Evolutionary conservation across 176 grass and related monocot genomes (phyloP).

Genomic region (Dendrocalamus sinicus): DNA sequence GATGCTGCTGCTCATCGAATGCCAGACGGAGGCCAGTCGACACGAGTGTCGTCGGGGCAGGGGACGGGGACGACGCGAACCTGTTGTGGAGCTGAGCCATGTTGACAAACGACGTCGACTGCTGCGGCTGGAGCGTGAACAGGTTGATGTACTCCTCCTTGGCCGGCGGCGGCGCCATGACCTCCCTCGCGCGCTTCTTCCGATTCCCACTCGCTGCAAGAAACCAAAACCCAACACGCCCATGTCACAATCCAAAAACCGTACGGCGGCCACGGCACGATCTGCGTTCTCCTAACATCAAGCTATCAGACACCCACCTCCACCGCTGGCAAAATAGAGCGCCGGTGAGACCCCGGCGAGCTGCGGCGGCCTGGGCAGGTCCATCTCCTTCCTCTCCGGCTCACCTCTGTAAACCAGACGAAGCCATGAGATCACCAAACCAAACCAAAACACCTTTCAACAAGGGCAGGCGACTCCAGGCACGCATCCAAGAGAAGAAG

Average conservation of each 20-base stretch:
- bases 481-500: neutral
- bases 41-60: conserved; percentile 47
- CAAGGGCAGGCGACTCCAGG: neutral
- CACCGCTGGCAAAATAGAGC: conserved; percentile 49
- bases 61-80: conserved; percentile 47
- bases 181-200: conserved; percentile 57
- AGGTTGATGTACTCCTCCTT: conserved; percentile 47
- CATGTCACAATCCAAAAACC: conserved; percentile 41
- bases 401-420: conserved; percentile 60
- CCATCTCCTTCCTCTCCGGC: conserved; percentile 64
- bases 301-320: conserved; percentile 45
- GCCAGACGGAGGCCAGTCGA: conserved; percentile 85
- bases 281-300: neutral
- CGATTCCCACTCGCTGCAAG: conserved; percentile 51
- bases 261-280: neutral
- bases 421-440: conserved; percentile 39
- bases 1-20: conserved; percentile 63
- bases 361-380: conserved; percentile 41
- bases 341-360: conserved; percentile 43
- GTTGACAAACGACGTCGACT: conserved; percentile 44
- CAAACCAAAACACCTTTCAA: conserved; percentile 5
- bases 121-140: conserved; percentile 52
- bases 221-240: conserved; percentile 38
- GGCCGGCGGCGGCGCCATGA: conserved; percentile 43
- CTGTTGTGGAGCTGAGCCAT: conserved; percentile 53